Base-by-base conservation (phyloP, 2,329 filamentous ascomycete genomes). In the Trichoderma asperellum region DNA sequence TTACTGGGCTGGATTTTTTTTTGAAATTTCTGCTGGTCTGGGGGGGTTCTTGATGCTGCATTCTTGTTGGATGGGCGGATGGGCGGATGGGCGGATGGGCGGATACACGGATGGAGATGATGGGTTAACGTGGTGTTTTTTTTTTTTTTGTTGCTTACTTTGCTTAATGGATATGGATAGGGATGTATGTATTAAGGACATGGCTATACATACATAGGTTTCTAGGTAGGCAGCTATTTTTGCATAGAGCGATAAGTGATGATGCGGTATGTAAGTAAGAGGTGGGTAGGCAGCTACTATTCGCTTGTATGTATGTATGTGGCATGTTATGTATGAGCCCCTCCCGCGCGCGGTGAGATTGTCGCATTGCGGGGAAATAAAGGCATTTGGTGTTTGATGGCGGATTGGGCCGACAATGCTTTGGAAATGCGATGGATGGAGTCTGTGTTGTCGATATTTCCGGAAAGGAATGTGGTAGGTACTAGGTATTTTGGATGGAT, bases 241-340 rank as follows among this genome's bases (percentile, higher is more conserved):
- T 29, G 52, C 34, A 29, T 43, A 29, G 58, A 49, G 40, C 32
- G n/a, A 62, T 62, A 58, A 21, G 4, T 35, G 43, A 29, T 16
- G 61, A 52, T 65, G 53, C 62, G 62, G 62, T 57, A 57, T 65
- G 62, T 65, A 57, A 47, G 62, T 57, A 47, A 57, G 52, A 57
- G 27, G 55, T 58, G 24, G 24, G 24, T 24, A 24, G 24, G 24
- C 24, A 32, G 27, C 40, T 43, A 8, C 10, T n/a, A 24, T 40
- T 43, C 7, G 49, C 34, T 40, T 64, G 61, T n/a, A 64, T 40
- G 49, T 53, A 34, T n/a, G 18, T 47, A 27, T n/a, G 32, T 21
- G 21, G 52, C 27, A 37, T 53, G 34, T 37, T 18, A 14, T 40
- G 40, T 5, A 49, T 52, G 27, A 12, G 24, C 18, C 40, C 37